Evolutionary conservation across 345 rosid genomes (phyloP).

Genomic region (Brassica juncea): DNA sequence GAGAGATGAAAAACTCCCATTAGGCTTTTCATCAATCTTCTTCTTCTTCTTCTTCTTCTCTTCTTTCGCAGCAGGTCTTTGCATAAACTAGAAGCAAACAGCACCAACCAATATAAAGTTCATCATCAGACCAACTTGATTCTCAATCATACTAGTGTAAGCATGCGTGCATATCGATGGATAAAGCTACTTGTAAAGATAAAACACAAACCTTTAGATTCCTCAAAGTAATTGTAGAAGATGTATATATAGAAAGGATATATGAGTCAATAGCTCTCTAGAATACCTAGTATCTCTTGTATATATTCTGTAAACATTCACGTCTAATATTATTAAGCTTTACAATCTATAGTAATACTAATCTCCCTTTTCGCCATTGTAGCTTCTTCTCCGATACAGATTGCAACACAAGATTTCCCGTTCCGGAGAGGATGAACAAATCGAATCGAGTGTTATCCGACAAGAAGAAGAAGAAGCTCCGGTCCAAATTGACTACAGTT

Average conservation of each 20-base stretch:
- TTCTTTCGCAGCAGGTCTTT: conserved; percentile 58
- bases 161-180: neutral
- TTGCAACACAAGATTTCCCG: neutral
- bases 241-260: too few species aligned
- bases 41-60: too few species aligned
- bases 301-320: too few species aligned
- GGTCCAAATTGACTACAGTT: conserved; percentile 8
- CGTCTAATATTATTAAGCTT: too few species aligned
- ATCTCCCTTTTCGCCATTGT: conserved; percentile 84
- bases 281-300: too few species aligned
- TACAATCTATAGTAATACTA: conserved; percentile 36
- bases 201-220: neutral
- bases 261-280: too few species aligned
- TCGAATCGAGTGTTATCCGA: neutral
- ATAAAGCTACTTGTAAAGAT: neutral
- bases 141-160: neutral
- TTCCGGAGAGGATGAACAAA: conserved; percentile 1
- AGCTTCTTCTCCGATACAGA: conserved; percentile 3
- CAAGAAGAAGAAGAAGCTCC: conserved; percentile 15
- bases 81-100: conserved; percentile 65
- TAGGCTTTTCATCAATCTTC: conserved; percentile 50
- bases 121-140: conserved; percentile 34
- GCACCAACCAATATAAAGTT: conserved; percentile 13
- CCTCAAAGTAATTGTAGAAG: conserved; percentile 25
- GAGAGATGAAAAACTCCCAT: conserved; percentile 47